A percentile compares a stretch with the other conserved stretches of the same genome.
Conservation (phyloP, 495 filamentous ascomycete genomes). For the Podospora sp. region DNA sequence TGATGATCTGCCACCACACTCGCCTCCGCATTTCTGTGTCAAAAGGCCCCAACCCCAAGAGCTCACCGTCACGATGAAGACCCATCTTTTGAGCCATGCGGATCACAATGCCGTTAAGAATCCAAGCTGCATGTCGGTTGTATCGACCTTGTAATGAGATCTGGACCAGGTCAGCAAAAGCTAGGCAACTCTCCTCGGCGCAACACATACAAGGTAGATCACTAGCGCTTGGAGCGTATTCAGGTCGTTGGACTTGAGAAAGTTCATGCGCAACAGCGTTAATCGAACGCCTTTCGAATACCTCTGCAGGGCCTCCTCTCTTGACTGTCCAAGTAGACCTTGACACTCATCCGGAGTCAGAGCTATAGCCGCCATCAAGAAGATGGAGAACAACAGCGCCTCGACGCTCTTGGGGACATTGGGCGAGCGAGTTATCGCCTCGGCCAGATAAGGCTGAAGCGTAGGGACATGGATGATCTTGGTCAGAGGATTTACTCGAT, state of each 20-base stretch:
- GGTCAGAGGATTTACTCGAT: slow-evolving; percentile 67
- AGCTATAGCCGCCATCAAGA: slow-evolving; percentile 50
- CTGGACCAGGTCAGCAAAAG: slow-evolving; percentile 34
- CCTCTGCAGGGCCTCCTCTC: slow-evolving; percentile 41
- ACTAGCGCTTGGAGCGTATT: slow-evolving; percentile 56
- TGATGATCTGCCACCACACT: slow-evolving; percentile 74
- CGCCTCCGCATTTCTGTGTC: slow-evolving; percentile 71
- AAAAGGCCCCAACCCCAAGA: slow-evolving; percentile 64
- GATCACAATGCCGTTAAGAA: slow-evolving; percentile 59
- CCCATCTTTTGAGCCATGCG: slow-evolving; percentile 75
- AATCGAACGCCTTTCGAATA: slow-evolving; percentile 51
- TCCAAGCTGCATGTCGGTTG: slow-evolving; percentile 55
- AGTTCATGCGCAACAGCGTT: slow-evolving; percentile 51
- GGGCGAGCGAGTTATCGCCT: slow-evolving; percentile 41
- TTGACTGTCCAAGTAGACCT: slow-evolving; percentile 48
- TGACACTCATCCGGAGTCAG: slow-evolving; percentile 54
- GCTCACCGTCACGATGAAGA: slow-evolving; percentile 68
- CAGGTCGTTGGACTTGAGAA: slow-evolving; percentile 56
- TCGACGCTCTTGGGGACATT: slow-evolving; percentile 52
- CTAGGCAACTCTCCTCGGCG: neutral
- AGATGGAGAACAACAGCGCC: slow-evolving; percentile 58
- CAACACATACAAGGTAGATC: slow-evolving; percentile 53
- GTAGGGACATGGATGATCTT: slow-evolving; percentile 74
- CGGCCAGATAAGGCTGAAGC: slow-evolving; percentile 54
- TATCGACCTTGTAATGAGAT: slow-evolving; percentile 54